phyloP scores from a whole-genome alignment of 2,329 filamentous ascomycete species.

The Cryphonectria radicalis region DNA sequence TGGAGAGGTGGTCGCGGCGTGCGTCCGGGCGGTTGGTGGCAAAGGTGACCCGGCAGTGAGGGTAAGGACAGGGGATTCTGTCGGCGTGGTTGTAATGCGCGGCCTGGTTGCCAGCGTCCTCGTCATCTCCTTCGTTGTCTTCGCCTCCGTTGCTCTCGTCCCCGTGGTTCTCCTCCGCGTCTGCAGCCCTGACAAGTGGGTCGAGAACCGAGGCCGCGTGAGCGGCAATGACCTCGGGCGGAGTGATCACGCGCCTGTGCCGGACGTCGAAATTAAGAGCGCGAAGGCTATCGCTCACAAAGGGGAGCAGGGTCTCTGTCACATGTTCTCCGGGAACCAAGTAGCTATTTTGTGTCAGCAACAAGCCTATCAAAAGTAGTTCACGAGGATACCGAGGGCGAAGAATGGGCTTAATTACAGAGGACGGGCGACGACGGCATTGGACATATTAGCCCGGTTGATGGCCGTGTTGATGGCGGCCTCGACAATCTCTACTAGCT shows the following conservation, averaged over 20 bases:
- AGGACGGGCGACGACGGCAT: neutral
- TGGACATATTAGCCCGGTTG: neutral
- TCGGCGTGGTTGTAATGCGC: neutral
- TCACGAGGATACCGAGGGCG: neutral
- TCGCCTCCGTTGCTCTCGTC: neutral
- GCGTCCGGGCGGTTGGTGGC: neutral
- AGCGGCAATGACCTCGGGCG: neutral
- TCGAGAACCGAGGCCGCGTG: neutral
- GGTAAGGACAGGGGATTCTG: neutral
- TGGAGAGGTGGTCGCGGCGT: neutral
- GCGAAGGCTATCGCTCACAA: neutral
- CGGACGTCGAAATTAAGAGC: neutral
- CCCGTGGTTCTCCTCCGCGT: neutral
- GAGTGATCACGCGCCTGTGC: neutral
- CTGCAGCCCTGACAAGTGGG: neutral
- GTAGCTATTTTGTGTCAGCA: neutral
- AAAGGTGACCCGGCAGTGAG: neutral
- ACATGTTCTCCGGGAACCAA: neutral
- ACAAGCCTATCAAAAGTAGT: neutral
- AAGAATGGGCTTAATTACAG: neutral
- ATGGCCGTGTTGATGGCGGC: neutral
- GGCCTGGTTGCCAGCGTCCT: neutral
- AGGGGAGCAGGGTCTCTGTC: neutral
- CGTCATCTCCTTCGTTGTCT: neutral
- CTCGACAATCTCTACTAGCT: neutral